Conservation (phyloP, 1,284 basidiomycete species). For the Erythrobasidium hasegawianum region DNA sequence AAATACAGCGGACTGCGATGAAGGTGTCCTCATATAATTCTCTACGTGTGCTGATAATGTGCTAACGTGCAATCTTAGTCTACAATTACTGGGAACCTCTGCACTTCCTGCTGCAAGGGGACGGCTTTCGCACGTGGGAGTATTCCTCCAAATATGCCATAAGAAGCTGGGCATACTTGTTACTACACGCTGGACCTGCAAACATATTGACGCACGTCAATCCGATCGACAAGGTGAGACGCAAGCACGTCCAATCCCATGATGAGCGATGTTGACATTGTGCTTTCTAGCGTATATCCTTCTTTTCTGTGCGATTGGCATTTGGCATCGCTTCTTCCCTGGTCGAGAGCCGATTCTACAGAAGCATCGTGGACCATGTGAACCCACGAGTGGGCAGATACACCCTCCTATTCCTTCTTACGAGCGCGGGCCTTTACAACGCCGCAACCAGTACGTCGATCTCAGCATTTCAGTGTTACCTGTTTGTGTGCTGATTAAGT, state of each 20-base stretch:
- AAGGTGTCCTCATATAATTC: conserved; percentile 59
- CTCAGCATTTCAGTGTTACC: background rate
- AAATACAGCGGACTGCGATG: conserved; percentile 92
- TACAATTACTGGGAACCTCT: conserved; percentile 99
- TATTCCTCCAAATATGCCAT: conserved; percentile 84
- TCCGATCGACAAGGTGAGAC: conserved; percentile 51
- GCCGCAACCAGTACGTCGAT: conserved; percentile 66
- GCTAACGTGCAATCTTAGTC: conserved; percentile 54
- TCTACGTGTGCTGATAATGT: background rate
- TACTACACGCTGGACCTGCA: conserved; percentile 60
- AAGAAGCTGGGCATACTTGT: conserved; percentile 87
- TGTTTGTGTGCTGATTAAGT: conserved; percentile 19
- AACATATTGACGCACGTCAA: conserved; percentile 48
- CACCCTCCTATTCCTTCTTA: conserved; percentile 75
- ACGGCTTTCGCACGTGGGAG: conserved; percentile 95
- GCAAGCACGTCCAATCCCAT: background rate
- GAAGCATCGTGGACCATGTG: conserved; percentile 72
- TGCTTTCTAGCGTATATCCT: conserved; percentile 64
- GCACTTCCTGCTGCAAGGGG: conserved; percentile 45
- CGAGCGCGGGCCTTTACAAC: conserved; percentile 90
- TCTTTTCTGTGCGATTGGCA: conserved; percentile 80
- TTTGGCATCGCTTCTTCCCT: conserved; percentile 71
- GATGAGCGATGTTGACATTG: conserved; percentile 37
- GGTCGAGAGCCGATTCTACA: conserved; percentile 80
- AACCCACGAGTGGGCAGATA: conserved; percentile 89